Percentiles rank a stretch among this genome's conserved stretches.
Conservation (phyloP, 78 protist genomes). For the Neovahlkampfia damariscottae region DNA sequence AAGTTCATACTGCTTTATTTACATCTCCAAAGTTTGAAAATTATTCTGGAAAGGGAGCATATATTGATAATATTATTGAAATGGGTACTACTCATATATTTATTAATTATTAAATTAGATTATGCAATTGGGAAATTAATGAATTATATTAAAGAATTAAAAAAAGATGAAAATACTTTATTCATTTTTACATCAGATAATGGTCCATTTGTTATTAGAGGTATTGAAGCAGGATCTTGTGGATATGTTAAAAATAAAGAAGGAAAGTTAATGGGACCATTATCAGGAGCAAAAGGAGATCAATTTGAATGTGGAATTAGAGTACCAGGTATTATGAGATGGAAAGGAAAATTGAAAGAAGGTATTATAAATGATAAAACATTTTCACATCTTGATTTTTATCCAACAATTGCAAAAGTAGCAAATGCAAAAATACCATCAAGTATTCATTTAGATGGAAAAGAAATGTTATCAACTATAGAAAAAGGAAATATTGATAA, state of each 20-base stretch:
- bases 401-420: conserved; percentile 27
- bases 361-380: neutral
- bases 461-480: neutral
- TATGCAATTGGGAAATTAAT: neutral
- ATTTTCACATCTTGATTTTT: neutral
- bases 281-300: conserved; percentile 3
- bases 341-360: neutral
- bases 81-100: no score
- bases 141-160: neutral
- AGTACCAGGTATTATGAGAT: conserved; percentile 8
- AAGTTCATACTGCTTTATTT: neutral
- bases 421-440: no score
- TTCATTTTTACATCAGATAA: conserved; percentile 20
- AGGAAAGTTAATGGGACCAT: conserved; percentile 5
- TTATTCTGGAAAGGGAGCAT: neutral
- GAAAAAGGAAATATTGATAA: neutral
- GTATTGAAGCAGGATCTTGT: no score
- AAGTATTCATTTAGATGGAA: neutral
- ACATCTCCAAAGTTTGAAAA: neutral
- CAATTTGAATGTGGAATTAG: conserved; percentile 21
- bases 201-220: conserved; percentile 9
- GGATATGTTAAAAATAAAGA: neutral
- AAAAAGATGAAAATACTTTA: conserved; percentile 7
- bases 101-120: no score
- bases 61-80: no score